phyloP scores from a whole-genome alignment of 2,329 filamentous ascomycete species.

The Colletotrichum tofieldiae region DNA sequence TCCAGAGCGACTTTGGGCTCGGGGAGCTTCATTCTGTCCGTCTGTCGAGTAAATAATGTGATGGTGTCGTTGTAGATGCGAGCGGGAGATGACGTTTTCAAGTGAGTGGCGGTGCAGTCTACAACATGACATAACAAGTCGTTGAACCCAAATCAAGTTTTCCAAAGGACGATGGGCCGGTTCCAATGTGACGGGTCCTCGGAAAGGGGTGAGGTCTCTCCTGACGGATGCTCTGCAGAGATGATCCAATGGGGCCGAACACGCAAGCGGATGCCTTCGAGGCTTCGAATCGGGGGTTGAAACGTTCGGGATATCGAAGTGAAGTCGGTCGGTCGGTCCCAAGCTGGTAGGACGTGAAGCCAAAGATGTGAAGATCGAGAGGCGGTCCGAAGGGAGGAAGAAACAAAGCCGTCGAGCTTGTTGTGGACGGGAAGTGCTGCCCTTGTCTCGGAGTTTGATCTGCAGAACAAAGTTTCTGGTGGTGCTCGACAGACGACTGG shows the following conservation, averaged over 20 bases:
- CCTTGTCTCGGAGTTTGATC: slow-evolving; percentile 46
- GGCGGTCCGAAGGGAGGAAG: slow-evolving; percentile 25
- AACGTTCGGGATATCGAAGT: slow-evolving; percentile 24
- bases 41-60: slow-evolving; percentile 6
- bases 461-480: slow-evolving; percentile 48
- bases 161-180: not conserved
- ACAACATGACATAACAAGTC: slow-evolving; percentile 29
- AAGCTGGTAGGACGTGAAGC: slow-evolving; percentile 21
- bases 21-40: slow-evolving; percentile 76
- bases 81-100: slow-evolving; percentile 3
- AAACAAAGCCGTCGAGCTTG: slow-evolving; percentile 23
- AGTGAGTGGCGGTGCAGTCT: slow-evolving; percentile 27
- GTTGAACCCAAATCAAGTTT: not conserved
- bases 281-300: slow-evolving; percentile 17
- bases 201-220: not conserved
- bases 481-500: slow-evolving; percentile 28
- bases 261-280: slow-evolving; percentile 23
- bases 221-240: not conserved
- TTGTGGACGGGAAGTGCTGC: slow-evolving; percentile 24
- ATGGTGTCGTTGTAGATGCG: slow-evolving; percentile 12
- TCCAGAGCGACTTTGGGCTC: slow-evolving; percentile 79
- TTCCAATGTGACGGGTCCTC: slow-evolving; percentile 3
- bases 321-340: slow-evolving; percentile 21
- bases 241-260: not conserved
- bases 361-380: slow-evolving; percentile 36